phyloP scores from a whole-genome alignment of 495 filamentous ascomycete species.

The Trichoderma erinaceum region DNA sequence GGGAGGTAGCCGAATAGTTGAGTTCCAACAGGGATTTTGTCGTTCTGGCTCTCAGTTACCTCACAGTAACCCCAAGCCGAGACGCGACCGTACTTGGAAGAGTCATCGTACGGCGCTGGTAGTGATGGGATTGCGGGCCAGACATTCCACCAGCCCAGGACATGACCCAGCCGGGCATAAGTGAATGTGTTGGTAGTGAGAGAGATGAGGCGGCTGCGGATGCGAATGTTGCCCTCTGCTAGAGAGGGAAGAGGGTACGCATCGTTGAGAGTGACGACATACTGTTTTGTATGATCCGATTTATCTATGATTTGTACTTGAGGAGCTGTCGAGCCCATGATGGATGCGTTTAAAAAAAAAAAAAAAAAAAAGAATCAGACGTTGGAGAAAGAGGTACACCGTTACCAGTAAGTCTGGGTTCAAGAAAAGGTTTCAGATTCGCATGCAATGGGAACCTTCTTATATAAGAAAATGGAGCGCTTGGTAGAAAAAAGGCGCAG shows the following conservation, averaged over 20 bases:
- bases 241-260: conserved; percentile 26
- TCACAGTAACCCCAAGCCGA: conserved; percentile 52
- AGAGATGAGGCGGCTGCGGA: conserved; percentile 39
- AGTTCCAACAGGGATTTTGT: conserved; percentile 28
- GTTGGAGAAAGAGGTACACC: too few relatives aligned
- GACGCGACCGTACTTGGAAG: conserved; percentile 43
- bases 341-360: too few relatives aligned
- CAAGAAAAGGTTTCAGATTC: too few relatives aligned
- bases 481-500: too few relatives aligned
- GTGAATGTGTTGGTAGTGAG: conserved; percentile 52
- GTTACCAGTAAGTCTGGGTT: too few relatives aligned
- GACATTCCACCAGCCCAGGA: conserved; percentile 46
- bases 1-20: conserved; percentile 36
- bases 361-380: too few relatives aligned
- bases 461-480: too few relatives aligned
- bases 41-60: conserved; percentile 42
- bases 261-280: conserved; percentile 26
- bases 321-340: conserved; percentile 12
- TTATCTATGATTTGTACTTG: conserved; percentile 32
- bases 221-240: conserved; percentile 33
- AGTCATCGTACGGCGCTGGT: conserved; percentile 49
- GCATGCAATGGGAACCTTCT: too few relatives aligned
- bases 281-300: conserved; percentile 33
- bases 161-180: conserved; percentile 44
- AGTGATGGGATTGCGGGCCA: conserved; percentile 31